Conservation (phyloP, 208 protist species). For the Entamoeba histolytica region DNA sequence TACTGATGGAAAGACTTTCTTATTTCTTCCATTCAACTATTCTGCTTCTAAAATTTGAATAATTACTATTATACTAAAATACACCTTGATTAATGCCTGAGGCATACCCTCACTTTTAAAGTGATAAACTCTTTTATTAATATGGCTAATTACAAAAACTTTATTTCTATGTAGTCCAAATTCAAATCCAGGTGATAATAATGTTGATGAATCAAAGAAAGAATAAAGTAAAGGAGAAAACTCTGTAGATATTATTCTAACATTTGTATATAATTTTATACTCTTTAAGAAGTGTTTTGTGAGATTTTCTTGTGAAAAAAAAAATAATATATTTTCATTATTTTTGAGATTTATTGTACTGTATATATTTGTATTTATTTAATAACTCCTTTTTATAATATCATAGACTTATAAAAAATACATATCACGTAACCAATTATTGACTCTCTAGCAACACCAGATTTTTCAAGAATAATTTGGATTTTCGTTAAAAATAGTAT, state of each 20-base stretch:
- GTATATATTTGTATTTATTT: neutral
- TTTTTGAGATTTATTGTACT: neutral
- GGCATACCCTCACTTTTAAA: neutral
- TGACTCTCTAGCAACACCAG: neutral
- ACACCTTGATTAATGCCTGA: neutral
- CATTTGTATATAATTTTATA: neutral
- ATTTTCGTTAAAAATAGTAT: neutral
- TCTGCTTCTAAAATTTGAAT: neutral
- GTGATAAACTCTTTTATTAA: neutral
- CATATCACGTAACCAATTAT: neutral
- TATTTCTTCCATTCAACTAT: neutral
- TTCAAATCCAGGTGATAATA: neutral
- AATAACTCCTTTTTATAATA: neutral
- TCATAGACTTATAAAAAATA: neutral
- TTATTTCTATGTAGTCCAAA: neutral
- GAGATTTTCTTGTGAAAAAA: neutral
- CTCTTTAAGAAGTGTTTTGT: no score
- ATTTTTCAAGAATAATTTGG: neutral
- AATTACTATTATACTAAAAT: neutral
- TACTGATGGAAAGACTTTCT: neutral
- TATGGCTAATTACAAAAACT: neutral
- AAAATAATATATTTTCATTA: neutral
- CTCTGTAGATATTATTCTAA: neutral
- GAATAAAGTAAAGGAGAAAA: neutral
- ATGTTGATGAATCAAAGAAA: neutral